phyloP scores from a whole-genome alignment of 805 yeast species.

The Ogataea sp. region DNA sequence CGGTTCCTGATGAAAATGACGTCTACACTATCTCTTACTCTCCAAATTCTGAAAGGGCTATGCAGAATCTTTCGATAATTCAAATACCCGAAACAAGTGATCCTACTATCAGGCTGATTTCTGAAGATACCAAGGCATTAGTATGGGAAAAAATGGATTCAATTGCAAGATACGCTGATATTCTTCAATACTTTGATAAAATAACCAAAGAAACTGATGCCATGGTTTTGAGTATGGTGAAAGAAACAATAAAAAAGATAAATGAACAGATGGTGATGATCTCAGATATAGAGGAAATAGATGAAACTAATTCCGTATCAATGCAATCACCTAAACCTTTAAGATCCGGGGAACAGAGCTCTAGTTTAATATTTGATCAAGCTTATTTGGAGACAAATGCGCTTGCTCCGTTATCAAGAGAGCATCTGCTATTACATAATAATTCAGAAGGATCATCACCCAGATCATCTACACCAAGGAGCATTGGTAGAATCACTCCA shows the following conservation, averaged over 20 bases:
- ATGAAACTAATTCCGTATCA: conserved; percentile 7
- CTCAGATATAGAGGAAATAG: conserved; percentile 16
- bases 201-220: conserved; percentile 73
- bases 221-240: conserved; percentile 54
- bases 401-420: not conserved
- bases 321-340: conserved; percentile 15
- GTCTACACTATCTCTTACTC: conserved; percentile 33
- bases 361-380: conserved; percentile 14
- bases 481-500: conserved; percentile 18
- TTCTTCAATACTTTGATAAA: conserved; percentile 65
- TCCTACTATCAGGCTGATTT: conserved; percentile 52
- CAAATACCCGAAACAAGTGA: conserved; percentile 47
- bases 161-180: conserved; percentile 61
- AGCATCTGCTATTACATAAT: not conserved
- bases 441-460: conserved; percentile 12
- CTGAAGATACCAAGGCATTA: conserved; percentile 57
- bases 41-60: conserved; percentile 53
- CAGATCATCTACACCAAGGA: conserved; percentile 15
- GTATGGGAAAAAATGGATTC: conserved; percentile 63
- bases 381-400: conserved; percentile 10
- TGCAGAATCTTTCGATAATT: conserved; percentile 34
- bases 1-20: conserved; percentile 12
- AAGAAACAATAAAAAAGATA: conserved; percentile 52
- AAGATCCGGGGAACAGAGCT: conserved; percentile 1
- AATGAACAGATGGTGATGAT: conserved; percentile 23